These are phyloP conservation scores for Aspergillus clavatus DNA, from an alignment of 2,329 filamentous ascomycete species.

Conservation along the genomic window DNA sequence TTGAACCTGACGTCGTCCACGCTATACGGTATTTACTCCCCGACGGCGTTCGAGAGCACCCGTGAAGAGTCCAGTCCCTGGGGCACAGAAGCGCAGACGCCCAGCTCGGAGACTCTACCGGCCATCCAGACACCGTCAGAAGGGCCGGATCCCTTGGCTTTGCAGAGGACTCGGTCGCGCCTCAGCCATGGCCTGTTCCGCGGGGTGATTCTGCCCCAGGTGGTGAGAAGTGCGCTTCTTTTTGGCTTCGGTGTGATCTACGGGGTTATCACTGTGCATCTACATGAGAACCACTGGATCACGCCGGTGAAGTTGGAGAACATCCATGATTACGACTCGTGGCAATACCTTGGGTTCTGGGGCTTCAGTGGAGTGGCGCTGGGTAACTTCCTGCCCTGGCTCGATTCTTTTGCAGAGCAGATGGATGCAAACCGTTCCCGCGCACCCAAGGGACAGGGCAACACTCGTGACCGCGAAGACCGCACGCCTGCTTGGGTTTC, in stretches of 20 bases:
- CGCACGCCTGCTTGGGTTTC: constrained; percentile 60
- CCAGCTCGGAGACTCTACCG: constrained; percentile 42
- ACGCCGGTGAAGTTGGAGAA: constrained; percentile 58
- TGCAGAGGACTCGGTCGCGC: constrained; percentile 32
- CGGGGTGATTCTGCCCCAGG: constrained; percentile 50
- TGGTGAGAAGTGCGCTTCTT: constrained; percentile 59
- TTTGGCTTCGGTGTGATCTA: constrained; percentile 79
- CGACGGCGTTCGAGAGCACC: constrained; percentile 53
- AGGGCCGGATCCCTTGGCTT: constrained; percentile 21
- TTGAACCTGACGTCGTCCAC: constrained; percentile 86
- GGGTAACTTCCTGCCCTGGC: constrained; percentile 75
- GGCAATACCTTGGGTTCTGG: constrained; percentile 75
- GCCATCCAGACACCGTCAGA: constrained; percentile 36
- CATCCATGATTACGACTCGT: constrained; percentile 49
- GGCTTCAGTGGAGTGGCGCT: constrained; percentile 71
- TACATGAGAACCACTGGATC: constrained; percentile 65
- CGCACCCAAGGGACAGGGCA: constrained; percentile 22
- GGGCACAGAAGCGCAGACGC: constrained; percentile 72
- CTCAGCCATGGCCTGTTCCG: constrained; percentile 36
- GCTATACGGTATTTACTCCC: constrained; percentile 84
- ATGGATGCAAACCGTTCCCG: constrained; percentile 37
- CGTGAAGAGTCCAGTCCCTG: constrained; percentile 66
- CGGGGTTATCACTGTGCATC: constrained; percentile 71
- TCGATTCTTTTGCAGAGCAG: constrained; percentile 70
- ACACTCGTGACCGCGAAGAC: constrained; percentile 27